Conservation (phyloP, 2,329 filamentous ascomycete genomes). For the Rhynchosporium graminicola region DNA sequence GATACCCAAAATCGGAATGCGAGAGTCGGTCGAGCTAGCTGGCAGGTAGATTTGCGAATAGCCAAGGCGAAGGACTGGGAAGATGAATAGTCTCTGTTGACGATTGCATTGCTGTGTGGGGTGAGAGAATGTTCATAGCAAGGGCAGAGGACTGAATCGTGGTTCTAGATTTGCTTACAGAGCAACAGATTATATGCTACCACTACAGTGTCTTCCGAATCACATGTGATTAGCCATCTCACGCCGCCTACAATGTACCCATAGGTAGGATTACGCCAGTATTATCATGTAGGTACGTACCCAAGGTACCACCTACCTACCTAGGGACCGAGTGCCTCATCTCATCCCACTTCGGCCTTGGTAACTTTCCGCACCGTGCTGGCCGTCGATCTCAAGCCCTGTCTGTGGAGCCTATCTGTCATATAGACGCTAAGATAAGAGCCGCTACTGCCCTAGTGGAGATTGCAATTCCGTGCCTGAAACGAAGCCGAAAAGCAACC, state of each 20-base stretch:
- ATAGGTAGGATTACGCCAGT: too few species aligned
- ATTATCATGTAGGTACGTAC: too few species aligned
- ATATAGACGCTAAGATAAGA: neutral
- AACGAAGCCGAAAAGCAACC: constrained; percentile 1
- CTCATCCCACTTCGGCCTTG: neutral
- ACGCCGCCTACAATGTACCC: too few species aligned
- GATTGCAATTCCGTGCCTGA: constrained; percentile 1
- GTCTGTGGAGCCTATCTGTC: neutral
- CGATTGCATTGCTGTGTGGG: neutral
- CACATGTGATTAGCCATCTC: too few species aligned
- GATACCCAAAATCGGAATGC: constrained; percentile 24
- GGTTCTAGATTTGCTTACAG: neutral
- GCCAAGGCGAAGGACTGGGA: neutral
- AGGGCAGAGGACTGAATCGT: neutral
- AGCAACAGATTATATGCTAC: too few species aligned
- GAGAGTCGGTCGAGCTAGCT: constrained; percentile 4
- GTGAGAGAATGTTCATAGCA: constrained; percentile 13
- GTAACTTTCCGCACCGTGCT: neutral
- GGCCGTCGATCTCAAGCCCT: neutral
- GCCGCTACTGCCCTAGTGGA: neutral
- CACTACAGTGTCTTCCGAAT: too few species aligned
- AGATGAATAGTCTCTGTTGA: constrained; percentile 14
- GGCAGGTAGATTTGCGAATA: neutral
- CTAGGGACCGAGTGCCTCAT: too few species aligned
- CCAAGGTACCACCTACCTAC: too few species aligned